Evolutionary conservation across 2,329 filamentous ascomycete genomes (phyloP).

Genomic region (Colletotrichum navitas): DNA sequence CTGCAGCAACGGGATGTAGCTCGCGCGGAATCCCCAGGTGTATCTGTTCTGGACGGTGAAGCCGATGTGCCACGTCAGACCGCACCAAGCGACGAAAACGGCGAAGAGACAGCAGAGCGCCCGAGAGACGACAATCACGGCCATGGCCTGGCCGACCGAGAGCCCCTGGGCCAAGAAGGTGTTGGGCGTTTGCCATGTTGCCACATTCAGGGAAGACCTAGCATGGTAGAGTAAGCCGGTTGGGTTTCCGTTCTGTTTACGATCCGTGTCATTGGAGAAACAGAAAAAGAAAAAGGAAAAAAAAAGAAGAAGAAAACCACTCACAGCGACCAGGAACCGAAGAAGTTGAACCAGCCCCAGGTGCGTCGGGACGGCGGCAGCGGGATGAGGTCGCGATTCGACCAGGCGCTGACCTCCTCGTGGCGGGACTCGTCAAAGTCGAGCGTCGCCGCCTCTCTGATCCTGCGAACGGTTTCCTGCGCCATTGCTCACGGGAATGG

Average conservation of each 20-base stretch:
- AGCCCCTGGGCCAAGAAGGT: conserved; percentile 61
- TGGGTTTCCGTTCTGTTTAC: background rate
- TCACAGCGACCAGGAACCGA: conserved; percentile 57
- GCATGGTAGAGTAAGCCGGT: background rate
- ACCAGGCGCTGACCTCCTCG: conserved; percentile 62
- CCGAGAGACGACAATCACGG: conserved; percentile 59
- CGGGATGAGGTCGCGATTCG: conserved; percentile 57
- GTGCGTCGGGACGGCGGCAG: conserved; percentile 58
- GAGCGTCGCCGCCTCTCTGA: conserved; percentile 52
- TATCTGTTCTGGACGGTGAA: conserved; percentile 63
- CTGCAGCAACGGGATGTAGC: conserved; percentile 62
- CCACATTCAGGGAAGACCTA: conserved; percentile 52
- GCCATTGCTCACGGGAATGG: background rate
- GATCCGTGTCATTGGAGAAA: background rate
- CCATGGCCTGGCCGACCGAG: conserved; percentile 61
- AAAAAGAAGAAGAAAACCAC: conserved; percentile 25
- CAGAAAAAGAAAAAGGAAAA: no score
- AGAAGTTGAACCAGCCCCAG: conserved; percentile 61
- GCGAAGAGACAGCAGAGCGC: conserved; percentile 58
- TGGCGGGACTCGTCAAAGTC: conserved; percentile 56
- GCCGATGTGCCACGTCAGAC: conserved; percentile 63
- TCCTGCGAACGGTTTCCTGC: conserved; percentile 28
- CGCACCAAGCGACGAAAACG: conserved; percentile 60
- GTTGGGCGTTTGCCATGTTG: conserved; percentile 62
- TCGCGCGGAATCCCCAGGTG: conserved; percentile 62